These are phyloP conservation scores for Trametes sanguinea DNA, from an alignment of 768 basidiomycete species.

Conservation along the genomic window DNA sequence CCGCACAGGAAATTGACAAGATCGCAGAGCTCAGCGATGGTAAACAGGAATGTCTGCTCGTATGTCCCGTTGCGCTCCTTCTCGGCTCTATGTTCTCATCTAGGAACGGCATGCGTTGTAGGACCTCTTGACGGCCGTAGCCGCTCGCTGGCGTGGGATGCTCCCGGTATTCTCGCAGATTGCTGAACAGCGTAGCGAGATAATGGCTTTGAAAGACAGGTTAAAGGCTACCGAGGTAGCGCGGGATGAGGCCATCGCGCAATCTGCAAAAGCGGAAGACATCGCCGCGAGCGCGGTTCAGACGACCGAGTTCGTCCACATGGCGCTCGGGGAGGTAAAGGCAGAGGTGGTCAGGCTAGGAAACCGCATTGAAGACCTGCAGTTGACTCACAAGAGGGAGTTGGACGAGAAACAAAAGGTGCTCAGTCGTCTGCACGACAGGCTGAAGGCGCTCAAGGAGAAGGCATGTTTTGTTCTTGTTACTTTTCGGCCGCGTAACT, in stretches of 20 bases:
- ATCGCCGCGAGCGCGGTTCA: constrained; percentile 4
- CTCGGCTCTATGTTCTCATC: not conserved
- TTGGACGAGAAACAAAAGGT: not conserved
- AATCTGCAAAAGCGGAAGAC: not conserved
- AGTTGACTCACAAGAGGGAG: not conserved
- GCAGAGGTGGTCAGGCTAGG: not conserved
- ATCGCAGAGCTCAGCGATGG: constrained; percentile 6
- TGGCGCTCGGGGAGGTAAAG: not conserved
- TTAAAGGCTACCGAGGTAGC: not conserved
- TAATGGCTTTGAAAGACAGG: not conserved
- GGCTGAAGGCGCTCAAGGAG: not conserved
- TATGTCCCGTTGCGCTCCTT: not conserved
- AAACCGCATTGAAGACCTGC: not conserved
- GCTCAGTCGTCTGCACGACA: not conserved
- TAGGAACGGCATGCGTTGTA: not conserved
- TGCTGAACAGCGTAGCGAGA: not conserved
- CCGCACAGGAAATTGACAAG: constrained; percentile 13
- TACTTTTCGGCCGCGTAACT: too few relatives aligned
- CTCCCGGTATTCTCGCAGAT: not conserved
- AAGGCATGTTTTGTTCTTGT: not conserved
- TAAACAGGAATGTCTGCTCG: constrained; percentile 3
- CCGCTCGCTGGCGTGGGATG: constrained; percentile 14
- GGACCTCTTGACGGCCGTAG: constrained; percentile 9
- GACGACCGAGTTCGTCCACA: not conserved
- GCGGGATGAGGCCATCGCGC: not conserved